Evolutionary conservation across 495 filamentous ascomycete genomes (phyloP), one percentile per base, ranked within the genome.

Genomic region (Tuber brumale): DNA sequence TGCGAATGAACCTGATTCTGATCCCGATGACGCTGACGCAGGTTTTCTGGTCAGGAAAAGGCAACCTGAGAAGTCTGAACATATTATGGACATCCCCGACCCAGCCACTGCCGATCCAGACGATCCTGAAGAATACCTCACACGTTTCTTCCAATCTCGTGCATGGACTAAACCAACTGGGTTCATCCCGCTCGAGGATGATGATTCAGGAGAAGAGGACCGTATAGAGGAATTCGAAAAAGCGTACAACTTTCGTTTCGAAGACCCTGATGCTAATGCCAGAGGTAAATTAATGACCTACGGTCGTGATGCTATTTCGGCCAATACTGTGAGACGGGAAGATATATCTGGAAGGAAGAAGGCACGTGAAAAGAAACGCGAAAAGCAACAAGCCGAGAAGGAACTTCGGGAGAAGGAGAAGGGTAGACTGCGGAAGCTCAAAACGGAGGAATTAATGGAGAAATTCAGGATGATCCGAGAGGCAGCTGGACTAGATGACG

Each of bases 171-270:
- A 84, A 5, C 85, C 88, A 16, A 88, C 84, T 27, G 84, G 85
- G 16, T 92, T 90, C 79, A 85, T 92, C 71, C 91, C 94, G 12
- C 91, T 99, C 73, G 94, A 97, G 75, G 96, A 93, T 0, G 95
- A 99, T 79, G 95, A 97, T 73, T 92, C 92, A 35, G 92, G 95
- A 72, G 92, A 94, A 43, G 91, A 94, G 71, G 86, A 89, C 21
- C 88, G 90, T 41, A 94, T 95, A 46, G 95, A 99, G 41, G 89
- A 89, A 42, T 94, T 94, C 79, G 95, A 99, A 83, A 88, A 91
- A 73, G 94, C 94, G n/a, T 99, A 96, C 86, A 99, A 99, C 84
- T 86, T 97, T 84, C 92, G 95, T 39, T 99, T 99, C 81, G 95
- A 99, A 81, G 92, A 99, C 80, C 94, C 95, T 1, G 87, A 87